Percentiles rank a stretch among this genome's conserved stretches.
Evolutionary conservation across 352 stramenopile species (phyloP).

Genomic region (Phytopythium ostracodes): DNA sequence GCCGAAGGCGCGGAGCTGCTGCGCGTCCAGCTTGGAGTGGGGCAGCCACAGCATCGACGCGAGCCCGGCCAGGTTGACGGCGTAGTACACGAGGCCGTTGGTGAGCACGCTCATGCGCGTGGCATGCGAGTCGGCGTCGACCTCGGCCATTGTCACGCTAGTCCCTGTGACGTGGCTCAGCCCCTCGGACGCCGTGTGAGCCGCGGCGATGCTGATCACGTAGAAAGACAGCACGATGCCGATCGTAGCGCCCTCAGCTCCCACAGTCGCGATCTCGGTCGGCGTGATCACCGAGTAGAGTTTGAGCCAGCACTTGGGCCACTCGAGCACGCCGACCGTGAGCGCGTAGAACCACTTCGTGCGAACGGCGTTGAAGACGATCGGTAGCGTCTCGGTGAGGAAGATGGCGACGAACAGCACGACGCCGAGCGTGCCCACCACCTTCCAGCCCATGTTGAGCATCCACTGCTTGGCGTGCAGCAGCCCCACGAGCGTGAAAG

Average conservation of each 20-base stretch:
- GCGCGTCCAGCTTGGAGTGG: slow-evolving; percentile 32
- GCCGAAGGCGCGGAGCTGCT: slow-evolving; percentile 34
- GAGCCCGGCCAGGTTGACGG: slow-evolving; percentile 25
- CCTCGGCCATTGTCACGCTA: slow-evolving; percentile 13
- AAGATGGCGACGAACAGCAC: slow-evolving; percentile 24
- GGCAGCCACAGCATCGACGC: slow-evolving; percentile 25
- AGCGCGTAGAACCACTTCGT: slow-evolving; percentile 41
- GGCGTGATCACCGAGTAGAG: slow-evolving; percentile 35
- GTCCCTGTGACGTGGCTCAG: slow-evolving; percentile 25
- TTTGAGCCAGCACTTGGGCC: slow-evolving; percentile 34
- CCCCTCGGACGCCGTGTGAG: slow-evolving; percentile 19
- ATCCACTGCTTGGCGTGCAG: slow-evolving; percentile 39
- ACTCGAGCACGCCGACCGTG: slow-evolving; percentile 20
- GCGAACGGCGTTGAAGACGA: slow-evolving; percentile 30
- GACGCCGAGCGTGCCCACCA: slow-evolving; percentile 23
- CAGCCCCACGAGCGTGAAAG: slow-evolving; percentile 25
- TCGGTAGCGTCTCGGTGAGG: slow-evolving; percentile 25
- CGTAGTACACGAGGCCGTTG: slow-evolving; percentile 14
- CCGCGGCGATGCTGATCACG: slow-evolving; percentile 24
- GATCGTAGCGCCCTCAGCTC: slow-evolving; percentile 48
- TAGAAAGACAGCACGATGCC: slow-evolving; percentile 47
- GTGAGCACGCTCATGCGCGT: slow-evolving; percentile 25
- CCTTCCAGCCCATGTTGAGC: slow-evolving; percentile 34
- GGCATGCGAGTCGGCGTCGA: slow-evolving; percentile 18
- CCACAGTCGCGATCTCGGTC: slow-evolving; percentile 52